Conservation (phyloP, 1,139 yeast genomes). For the Starmera stellimalicola region DNA sequence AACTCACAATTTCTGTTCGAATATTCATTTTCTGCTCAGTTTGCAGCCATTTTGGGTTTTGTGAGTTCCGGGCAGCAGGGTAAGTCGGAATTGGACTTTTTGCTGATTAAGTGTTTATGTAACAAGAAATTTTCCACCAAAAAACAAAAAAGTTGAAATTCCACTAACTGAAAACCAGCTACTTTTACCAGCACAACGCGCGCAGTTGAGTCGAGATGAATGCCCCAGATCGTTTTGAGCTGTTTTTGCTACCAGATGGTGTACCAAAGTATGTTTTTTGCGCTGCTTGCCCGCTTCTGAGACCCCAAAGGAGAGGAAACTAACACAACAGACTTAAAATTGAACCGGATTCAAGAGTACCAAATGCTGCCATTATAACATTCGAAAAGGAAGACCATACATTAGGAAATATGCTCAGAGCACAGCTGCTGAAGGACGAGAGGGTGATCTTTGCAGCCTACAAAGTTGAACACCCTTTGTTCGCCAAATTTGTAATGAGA, state of each 20-base stretch:
- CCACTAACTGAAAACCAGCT: too few relatives aligned
- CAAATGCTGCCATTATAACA: conserved; percentile 86
- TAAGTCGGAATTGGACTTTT: too few relatives aligned
- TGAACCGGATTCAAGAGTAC: conserved; percentile 90
- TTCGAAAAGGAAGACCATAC: conserved; percentile 98
- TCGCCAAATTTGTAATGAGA: conserved; percentile 89
- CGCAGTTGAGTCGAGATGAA: conserved; percentile 74
- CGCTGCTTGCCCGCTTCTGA: neutral
- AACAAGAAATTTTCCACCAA: too few relatives aligned
- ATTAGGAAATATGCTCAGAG: conserved; percentile 78
- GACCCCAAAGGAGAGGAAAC: conserved; percentile 2
- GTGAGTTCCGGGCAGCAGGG: too few relatives aligned
- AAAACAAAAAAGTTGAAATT: too few relatives aligned
- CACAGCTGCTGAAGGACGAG: conserved; percentile 77
- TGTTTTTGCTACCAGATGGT: conserved; percentile 95
- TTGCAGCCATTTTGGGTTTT: too few relatives aligned
- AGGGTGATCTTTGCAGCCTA: conserved; percentile 92
- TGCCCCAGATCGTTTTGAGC: conserved; percentile 98
- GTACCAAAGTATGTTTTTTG: conserved; percentile 55
- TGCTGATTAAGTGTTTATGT: too few relatives aligned
- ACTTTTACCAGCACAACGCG: too few relatives aligned
- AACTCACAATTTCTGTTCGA: too few relatives aligned
- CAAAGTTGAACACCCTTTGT: conserved; percentile 94
- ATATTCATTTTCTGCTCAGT: too few relatives aligned
- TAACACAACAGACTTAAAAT: conserved; percentile 50